Percentiles rank a stretch among this genome's conserved stretches.
Evolutionary conservation across 2,329 filamentous ascomycete genomes (phyloP).

Genomic region (Ophiostoma ips): DNA sequence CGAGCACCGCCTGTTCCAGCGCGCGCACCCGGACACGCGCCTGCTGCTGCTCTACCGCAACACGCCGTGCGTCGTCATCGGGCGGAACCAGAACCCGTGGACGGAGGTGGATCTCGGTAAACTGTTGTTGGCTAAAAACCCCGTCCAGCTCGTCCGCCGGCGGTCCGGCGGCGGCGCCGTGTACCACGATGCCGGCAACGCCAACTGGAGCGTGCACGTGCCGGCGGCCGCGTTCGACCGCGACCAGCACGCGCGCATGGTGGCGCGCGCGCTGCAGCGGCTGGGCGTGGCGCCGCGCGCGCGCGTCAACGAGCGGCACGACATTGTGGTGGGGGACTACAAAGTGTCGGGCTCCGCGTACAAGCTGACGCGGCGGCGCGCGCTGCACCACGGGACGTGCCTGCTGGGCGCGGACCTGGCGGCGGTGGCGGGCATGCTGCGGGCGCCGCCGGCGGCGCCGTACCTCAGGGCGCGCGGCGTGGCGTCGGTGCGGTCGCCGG

Average conservation of each 20-base stretch:
- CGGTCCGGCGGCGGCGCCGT: constrained; percentile 85
- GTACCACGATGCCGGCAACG: constrained; percentile 84
- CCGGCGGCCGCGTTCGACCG: constrained; percentile 65
- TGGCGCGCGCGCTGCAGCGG: constrained; percentile 60
- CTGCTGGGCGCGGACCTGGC: constrained; percentile 63
- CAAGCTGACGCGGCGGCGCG: constrained; percentile 65
- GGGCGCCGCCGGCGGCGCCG: constrained; percentile 55
- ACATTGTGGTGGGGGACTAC: constrained; percentile 56
- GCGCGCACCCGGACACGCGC: constrained; percentile 55
- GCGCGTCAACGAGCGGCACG: constrained; percentile 78
- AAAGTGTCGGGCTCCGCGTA: constrained; percentile 94
- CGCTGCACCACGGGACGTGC: constrained; percentile 88
- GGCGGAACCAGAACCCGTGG: constrained; percentile 97
- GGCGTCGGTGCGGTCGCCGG: constrained; percentile 75
- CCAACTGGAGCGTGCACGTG: constrained; percentile 89
- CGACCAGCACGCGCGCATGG: constrained; percentile 82
- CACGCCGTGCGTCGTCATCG: constrained; percentile 74
- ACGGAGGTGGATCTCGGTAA: constrained; percentile 66
- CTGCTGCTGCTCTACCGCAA: constrained; percentile 85
- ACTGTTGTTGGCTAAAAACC: constrained; percentile 23
- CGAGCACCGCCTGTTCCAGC: constrained; percentile 77
- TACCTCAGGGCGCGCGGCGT: constrained; percentile 75
- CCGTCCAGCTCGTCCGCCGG: constrained; percentile 57
- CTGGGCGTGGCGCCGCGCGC: constrained; percentile 51
- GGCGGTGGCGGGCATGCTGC: constrained; percentile 54